Evolutionary conservation across 345 rosid genomes (phyloP).

Genomic region (Brassica carinata): DNA sequence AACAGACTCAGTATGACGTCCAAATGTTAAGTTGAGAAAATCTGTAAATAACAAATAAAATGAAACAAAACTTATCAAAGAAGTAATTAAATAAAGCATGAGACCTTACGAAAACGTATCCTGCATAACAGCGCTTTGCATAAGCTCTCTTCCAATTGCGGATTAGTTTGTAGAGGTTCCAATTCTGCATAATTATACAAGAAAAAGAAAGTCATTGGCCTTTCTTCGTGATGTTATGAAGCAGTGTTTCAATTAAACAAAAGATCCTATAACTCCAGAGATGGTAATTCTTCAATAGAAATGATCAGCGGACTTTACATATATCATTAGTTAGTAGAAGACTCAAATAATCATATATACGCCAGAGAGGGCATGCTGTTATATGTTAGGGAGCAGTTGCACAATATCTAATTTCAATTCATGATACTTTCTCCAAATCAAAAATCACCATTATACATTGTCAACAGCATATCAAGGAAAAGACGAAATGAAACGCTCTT

Average conservation of each 20-base stretch:
- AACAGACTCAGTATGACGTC: conserved; percentile 20
- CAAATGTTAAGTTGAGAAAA: conserved; percentile 10
- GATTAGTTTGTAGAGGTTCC: conserved; percentile 77
- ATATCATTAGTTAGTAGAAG: conserved; percentile 3
- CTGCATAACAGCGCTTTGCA: conserved; percentile 93
- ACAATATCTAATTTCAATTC: conserved; percentile 13
- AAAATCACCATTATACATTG: conserved; percentile 1
- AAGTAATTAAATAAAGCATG: conserved; percentile 52
- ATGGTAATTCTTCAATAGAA: neutral
- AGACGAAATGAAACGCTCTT: conserved; percentile 1
- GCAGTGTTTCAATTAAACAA: conserved; percentile 8
- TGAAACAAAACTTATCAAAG: conserved; percentile 22
- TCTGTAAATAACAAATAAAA: neutral
- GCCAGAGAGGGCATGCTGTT: conserved; percentile 3
- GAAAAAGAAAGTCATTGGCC: conserved; percentile 6
- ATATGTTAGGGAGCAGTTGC: neutral
- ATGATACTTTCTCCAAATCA: conserved; percentile 9
- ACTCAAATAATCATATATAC: neutral
- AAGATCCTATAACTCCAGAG: neutral
- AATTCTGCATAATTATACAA: conserved; percentile 60
- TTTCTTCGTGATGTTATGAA: conserved; percentile 8
- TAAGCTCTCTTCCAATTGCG: conserved; percentile 76
- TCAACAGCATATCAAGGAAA: conserved; percentile 7
- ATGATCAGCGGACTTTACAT: neutral
- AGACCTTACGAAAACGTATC: conserved; percentile 99